Conservation (phyloP, 306 rosid species). For the Medicago truncatula region MtrunA17r5.0-ANR NC_053043.1:30605001-30605500, state of each 20-base stretch:
- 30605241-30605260: slow-evolving; percentile 2
- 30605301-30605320: slow-evolving; percentile 72
- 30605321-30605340: neutral
- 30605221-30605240: slow-evolving; percentile 9
- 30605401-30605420: too few relatives aligned
- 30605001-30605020: too few relatives aligned
- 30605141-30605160: slow-evolving; percentile 68
- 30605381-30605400: too few relatives aligned
- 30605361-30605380: neutral
- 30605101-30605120: slow-evolving; percentile 76
- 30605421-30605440: too few relatives aligned
- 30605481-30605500: too few relatives aligned
- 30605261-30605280: slow-evolving; percentile 70
- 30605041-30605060: slow-evolving; percentile 13
- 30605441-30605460: too few relatives aligned
- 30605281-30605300: slow-evolving; percentile 83
- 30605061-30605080: slow-evolving; percentile 3
- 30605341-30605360: neutral
- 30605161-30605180: slow-evolving; percentile 91
- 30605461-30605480: too few relatives aligned
- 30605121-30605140: slow-evolving; percentile 90
- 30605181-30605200: neutral
- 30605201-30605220: neutral
- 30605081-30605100: slow-evolving; percentile 24
- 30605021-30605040: too few relatives aligned